Conservation (phyloP, 2,329 filamentous ascomycete species). For the Tolypocladium album region DNA sequence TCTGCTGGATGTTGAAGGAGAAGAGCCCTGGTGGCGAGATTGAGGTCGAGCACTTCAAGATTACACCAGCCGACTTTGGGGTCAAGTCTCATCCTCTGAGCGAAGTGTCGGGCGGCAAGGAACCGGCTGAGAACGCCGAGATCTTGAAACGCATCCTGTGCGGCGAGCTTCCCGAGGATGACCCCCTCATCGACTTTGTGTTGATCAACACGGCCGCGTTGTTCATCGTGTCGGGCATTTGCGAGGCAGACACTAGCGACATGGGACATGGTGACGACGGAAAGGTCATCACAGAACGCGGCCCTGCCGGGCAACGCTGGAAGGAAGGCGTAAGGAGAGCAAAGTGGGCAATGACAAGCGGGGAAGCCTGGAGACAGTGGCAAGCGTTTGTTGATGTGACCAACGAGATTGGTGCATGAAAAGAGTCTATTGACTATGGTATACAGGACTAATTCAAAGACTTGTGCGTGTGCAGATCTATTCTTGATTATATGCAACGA, state of each 20-base stretch:
- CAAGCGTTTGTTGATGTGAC: slow-evolving; percentile 74
- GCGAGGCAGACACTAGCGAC: slow-evolving; percentile 68
- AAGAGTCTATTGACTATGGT: not conserved
- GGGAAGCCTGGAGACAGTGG: slow-evolving; percentile 77
- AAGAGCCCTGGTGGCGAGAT: slow-evolving; percentile 28
- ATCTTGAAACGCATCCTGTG: slow-evolving; percentile 70
- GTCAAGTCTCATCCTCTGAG: slow-evolving; percentile 61
- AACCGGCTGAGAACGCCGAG: slow-evolving; percentile 75
- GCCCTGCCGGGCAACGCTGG: slow-evolving; percentile 81
- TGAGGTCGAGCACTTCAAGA: slow-evolving; percentile 63
- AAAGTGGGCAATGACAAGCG: slow-evolving; percentile 78
- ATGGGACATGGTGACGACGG: slow-evolving; percentile 77
- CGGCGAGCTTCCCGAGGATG: slow-evolving; percentile 60
- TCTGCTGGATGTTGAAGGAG: slow-evolving; percentile 72
- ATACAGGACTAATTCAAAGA: not conserved
- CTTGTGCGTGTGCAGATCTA: not conserved
- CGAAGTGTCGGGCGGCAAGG: slow-evolving; percentile 74
- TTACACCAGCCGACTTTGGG: slow-evolving; percentile 82
- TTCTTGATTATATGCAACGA: not conserved
- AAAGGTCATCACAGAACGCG: slow-evolving; percentile 67
- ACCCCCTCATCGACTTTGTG: slow-evolving; percentile 88
- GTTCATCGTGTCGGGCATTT: slow-evolving; percentile 75
- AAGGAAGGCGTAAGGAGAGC: slow-evolving; percentile 88
- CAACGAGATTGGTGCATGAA: slow-evolving; percentile 34
- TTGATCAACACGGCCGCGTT: slow-evolving; percentile 87